Evolutionary conservation across 257 asterid genomes (phyloP), one percentile per base, ranked within the genome.

Genomic region (Perilla frutescens): DNA sequence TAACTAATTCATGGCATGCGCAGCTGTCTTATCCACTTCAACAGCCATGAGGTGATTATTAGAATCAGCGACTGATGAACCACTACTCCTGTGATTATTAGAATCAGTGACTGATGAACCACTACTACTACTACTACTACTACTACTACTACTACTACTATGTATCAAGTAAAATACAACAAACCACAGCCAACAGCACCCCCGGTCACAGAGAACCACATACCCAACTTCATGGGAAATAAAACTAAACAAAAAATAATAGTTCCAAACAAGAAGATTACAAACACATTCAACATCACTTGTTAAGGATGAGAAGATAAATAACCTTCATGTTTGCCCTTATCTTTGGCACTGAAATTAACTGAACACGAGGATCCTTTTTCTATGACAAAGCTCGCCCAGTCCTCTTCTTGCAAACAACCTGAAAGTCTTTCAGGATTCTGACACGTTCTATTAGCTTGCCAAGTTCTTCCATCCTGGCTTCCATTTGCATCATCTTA

Each of bases 361-460:
- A 81, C 82, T 87, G 96, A 69, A 82, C 87, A 34, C 93, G 93
- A 39, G 90, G 87, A 73, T 91, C 98, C 81, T 77, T 85, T 80
- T 89, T 90, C 73, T 80, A 93, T 14, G 97, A 88, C 83, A 92
- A 85, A 36, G 98, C 96, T 79, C 87, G 80, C 13, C 96, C 89
- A 20, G 86, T 89, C 77, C 87, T 89, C 79, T 51, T 88, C 73
- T 79, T 89, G 87, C 98, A 87, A 47, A 84, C 55, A 81, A 72
- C 76, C 85, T 87, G 99, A 85, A 86, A 94, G 78, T 84, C 90
- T 80, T 86, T 92, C 79, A 92, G 84, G 77, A 85, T 83, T 81
- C 89, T 95, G 75, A 92, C 96, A 15, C 90, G 86, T 32, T 81
- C 89, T 71, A 59, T 84, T 54, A 95, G 76, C 79, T 81, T 84